phyloP scores from a whole-genome alignment of 2,329 filamentous ascomycete species.

The Bipolaris zeicola region DNA sequence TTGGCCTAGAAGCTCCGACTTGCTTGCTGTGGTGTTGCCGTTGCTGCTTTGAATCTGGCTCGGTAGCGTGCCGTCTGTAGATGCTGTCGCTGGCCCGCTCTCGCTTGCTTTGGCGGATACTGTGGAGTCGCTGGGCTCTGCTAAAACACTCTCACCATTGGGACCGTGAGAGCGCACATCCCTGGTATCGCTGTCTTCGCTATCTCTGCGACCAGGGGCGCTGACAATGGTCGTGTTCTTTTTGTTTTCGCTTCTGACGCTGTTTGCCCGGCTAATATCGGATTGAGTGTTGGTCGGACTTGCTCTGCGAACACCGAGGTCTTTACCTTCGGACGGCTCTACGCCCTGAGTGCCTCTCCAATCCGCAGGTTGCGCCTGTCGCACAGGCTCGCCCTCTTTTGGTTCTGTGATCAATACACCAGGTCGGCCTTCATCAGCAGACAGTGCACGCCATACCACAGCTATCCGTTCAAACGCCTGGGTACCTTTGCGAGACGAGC shows the following conservation, averaged over 20 bases:
- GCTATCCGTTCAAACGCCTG: slow-evolving; percentile 80
- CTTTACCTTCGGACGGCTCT: slow-evolving; percentile 60
- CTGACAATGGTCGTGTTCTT: slow-evolving; percentile 32
- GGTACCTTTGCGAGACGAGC: slow-evolving; percentile 79
- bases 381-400: slow-evolving; percentile 68
- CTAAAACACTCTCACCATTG: slow-evolving; percentile 39
- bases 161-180: slow-evolving; percentile 49
- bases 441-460: slow-evolving; percentile 75
- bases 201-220: slow-evolving; percentile 32
- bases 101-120: slow-evolving; percentile 21
- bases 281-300: slow-evolving; percentile 64
- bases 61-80: slow-evolving; percentile 23
- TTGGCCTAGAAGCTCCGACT: slow-evolving; percentile 11
- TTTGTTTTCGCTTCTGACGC: slow-evolving; percentile 58
- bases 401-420: slow-evolving; percentile 67
- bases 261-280: slow-evolving; percentile 74
- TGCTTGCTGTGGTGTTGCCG: background rate
- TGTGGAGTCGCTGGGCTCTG: slow-evolving; percentile 32
- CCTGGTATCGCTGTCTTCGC: slow-evolving; percentile 46
- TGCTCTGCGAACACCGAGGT: slow-evolving; percentile 70
- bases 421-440: slow-evolving; percentile 37
- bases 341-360: slow-evolving; percentile 67
- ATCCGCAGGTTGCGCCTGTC: slow-evolving; percentile 71
- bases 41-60: slow-evolving; percentile 22
- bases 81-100: slow-evolving; percentile 19